Evolutionary conservation across 140 eudicot genomes (phyloP).

Genomic region (Senecio squalidus): DNA sequence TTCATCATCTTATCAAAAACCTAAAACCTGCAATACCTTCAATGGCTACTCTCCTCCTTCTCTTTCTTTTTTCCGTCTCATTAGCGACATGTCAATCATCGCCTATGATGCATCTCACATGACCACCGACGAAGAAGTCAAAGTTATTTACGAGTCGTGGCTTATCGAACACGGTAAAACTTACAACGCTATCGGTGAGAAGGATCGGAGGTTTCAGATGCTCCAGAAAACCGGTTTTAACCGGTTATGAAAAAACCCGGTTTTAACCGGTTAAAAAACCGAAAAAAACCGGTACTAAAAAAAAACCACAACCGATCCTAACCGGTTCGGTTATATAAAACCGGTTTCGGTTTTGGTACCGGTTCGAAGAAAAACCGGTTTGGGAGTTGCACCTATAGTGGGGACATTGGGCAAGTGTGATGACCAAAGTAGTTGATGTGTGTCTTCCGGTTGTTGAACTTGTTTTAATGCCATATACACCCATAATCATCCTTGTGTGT

Average conservation of each 20-base stretch:
- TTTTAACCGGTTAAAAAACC: no score
- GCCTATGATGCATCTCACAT: slow-evolving; percentile 35
- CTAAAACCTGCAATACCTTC: slow-evolving; percentile 16
- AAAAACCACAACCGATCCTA: no score
- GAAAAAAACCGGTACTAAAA: no score
- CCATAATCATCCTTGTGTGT: slow-evolving; percentile 47
- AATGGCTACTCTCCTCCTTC: slow-evolving; percentile 20
- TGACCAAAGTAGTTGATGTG: slow-evolving; percentile 45
- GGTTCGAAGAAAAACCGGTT: no score
- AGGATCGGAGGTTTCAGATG: slow-evolving; percentile 64
- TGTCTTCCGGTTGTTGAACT: slow-evolving; percentile 41
- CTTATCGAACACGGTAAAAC: slow-evolving; percentile 62
- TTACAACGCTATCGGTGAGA: slow-evolving; percentile 78
- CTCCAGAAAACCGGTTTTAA: no score
- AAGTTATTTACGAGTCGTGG: slow-evolving; percentile 69
- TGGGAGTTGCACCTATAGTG: no score
- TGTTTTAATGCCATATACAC: slow-evolving; percentile 63
- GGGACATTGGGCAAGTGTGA: slow-evolving; percentile 61
- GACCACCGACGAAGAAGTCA: slow-evolving; percentile 47
- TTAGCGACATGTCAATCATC: slow-evolving; percentile 67
- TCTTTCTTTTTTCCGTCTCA: slow-evolving; percentile 29
- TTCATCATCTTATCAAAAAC: neutral
- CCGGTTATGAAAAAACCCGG: no score
- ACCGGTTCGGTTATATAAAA: no score
- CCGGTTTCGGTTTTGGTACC: no score